Percentiles rank a stretch among this genome's conserved stretches.
Conservation (phyloP, 2,329 filamentous ascomycete species). For the Ramichloridium luteum region DNA sequence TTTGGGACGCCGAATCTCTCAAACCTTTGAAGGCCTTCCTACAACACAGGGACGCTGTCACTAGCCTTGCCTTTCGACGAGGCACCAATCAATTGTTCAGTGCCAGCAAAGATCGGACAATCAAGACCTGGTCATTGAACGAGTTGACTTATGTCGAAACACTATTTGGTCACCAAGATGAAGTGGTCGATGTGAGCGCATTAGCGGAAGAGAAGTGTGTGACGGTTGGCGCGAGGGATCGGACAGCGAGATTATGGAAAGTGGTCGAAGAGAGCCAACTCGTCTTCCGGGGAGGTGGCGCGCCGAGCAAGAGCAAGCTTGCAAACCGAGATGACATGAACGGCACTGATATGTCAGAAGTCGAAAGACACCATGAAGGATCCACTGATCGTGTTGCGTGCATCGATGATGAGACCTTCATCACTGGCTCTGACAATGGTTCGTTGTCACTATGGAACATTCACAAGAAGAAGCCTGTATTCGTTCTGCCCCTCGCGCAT, state of each 20-base stretch:
- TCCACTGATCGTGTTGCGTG: constrained; percentile 87
- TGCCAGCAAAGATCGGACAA: constrained; percentile 76
- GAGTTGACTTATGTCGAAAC: constrained; percentile 92
- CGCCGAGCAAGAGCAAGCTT: constrained; percentile 11
- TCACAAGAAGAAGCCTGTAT: constrained; percentile 88
- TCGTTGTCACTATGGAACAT: constrained; percentile 76
- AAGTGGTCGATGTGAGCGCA: constrained; percentile 72
- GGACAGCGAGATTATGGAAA: constrained; percentile 89
- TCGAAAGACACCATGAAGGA: constrained; percentile 52
- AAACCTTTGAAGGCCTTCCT: constrained; percentile 73
- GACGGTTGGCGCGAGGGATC: constrained; percentile 79
- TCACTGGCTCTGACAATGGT: constrained; percentile 89
- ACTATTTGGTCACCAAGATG: constrained; percentile 88
- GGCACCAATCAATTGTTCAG: constrained; percentile 78
- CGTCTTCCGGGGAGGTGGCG: constrained; percentile 76
- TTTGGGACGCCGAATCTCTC: constrained; percentile 74
- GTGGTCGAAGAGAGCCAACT: constrained; percentile 91
- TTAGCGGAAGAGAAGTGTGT: constrained; percentile 79
- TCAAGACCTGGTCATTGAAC: constrained; percentile 90
- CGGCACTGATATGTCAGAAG: constrained; percentile 20
- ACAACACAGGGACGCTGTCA: constrained; percentile 81
- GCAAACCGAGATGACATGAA: constrained; percentile 38
- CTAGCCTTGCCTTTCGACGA: constrained; percentile 66
- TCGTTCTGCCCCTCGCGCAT: constrained; percentile 68
- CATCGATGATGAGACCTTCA: constrained; percentile 76